Conservation (phyloP, 1,139 yeast genomes). For the Barnettozyma hawaiiensis region DNA sequence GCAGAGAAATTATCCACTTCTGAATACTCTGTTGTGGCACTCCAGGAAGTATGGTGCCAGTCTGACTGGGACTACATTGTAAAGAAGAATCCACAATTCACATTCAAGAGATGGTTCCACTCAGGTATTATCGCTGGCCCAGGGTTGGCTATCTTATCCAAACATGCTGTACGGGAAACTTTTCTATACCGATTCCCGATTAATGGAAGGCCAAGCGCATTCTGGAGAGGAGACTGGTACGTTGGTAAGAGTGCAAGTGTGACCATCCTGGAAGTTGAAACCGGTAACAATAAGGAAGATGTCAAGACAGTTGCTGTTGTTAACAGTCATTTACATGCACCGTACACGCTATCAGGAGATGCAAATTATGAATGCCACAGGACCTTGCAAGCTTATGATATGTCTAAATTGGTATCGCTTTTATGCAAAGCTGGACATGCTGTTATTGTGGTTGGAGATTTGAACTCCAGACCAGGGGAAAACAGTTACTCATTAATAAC, state of each 20-base stretch:
- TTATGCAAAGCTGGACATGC: constrained; percentile 74
- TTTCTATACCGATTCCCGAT: constrained; percentile 81
- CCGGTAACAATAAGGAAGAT: constrained; percentile 28
- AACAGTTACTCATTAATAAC: constrained; percentile 75
- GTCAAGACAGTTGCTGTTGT: constrained; percentile 62
- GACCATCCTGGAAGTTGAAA: constrained; percentile 52
- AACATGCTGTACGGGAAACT: constrained; percentile 75
- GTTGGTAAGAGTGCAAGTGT: constrained; percentile 91
- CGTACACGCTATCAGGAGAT: constrained; percentile 77
- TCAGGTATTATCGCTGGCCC: constrained; percentile 92
- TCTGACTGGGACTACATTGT: constrained; percentile 74
- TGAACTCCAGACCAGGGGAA: constrained; percentile 84
- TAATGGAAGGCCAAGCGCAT: constrained; percentile 92
- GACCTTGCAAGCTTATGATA: constrained; percentile 96
- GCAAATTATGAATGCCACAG: constrained; percentile 88
- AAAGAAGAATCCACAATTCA: constrained; percentile 36
- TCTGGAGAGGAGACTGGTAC: constrained; percentile 93
- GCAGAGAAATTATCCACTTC: constrained; percentile 58
- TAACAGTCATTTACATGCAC: constrained; percentile 97
- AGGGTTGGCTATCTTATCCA: constrained; percentile 80
- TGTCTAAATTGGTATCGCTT: constrained; percentile 59
- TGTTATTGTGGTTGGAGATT: constrained; percentile 86
- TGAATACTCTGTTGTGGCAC: constrained; percentile 75
- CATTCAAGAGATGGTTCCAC: constrained; percentile 63
- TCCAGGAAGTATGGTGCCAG: constrained; percentile 91